Conservation (phyloP, 345 rosid species). For the Aquilaria yunnanensis region DNA sequence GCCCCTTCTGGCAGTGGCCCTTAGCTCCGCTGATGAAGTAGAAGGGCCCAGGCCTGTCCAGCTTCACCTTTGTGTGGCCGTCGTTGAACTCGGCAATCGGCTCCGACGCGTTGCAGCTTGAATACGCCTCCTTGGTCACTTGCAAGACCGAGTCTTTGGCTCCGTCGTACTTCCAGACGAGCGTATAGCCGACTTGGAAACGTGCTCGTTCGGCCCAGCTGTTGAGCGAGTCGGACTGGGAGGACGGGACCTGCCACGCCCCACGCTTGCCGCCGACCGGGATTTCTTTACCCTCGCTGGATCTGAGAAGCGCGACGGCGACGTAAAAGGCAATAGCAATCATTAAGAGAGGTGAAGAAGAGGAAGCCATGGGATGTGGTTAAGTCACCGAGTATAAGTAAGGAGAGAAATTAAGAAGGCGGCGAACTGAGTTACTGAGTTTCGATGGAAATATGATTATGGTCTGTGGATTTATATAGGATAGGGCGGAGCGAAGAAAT, state of each 20-base stretch:
- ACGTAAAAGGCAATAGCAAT: no score
- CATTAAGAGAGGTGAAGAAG: no score
- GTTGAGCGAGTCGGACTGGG: constrained; percentile 66
- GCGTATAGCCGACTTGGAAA: constrained; percentile 57
- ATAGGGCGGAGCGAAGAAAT: no score
- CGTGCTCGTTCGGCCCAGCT: constrained; percentile 65
- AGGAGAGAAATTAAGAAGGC: no score
- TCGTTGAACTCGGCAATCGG: constrained; percentile 59
- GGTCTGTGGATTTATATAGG: no score
- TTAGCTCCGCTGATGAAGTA: constrained; percentile 76
- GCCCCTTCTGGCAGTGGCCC: constrained; percentile 72
- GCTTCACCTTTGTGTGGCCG: constrained; percentile 59
- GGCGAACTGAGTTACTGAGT: no score
- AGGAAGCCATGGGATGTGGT: no score
- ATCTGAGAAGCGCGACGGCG: constrained; percentile 10
- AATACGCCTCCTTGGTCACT: constrained; percentile 56
- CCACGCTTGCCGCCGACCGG: constrained; percentile 45
- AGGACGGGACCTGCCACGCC: constrained; percentile 58
- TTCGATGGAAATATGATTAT: no score
- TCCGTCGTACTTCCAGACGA: constrained; percentile 67
- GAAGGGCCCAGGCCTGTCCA: constrained; percentile 54
- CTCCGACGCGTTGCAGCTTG: constrained; percentile 47
- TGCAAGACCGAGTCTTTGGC: constrained; percentile 66
- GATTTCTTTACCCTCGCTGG: constrained; percentile 34
- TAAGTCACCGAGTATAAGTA: no score